Evolutionary conservation across 192 early-diverging fungal species (phyloP).

Genomic region (Backusella tarrabulga): DNA sequence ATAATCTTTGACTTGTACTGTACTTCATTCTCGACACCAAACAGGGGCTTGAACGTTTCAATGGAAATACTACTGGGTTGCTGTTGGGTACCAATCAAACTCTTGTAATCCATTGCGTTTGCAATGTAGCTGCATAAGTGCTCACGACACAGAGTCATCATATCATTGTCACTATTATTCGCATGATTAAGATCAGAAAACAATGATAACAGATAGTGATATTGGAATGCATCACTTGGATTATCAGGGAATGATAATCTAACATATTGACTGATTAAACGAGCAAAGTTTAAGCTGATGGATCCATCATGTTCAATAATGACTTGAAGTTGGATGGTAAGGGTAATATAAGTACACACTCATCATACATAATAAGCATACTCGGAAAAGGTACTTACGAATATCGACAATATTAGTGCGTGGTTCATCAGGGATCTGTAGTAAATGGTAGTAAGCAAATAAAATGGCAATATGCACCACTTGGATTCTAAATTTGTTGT

Average conservation of each 20-base stretch:
- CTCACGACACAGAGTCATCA: conserved; percentile 48
- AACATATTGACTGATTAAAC: conserved; percentile 43
- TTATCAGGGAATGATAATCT: conserved; percentile 22
- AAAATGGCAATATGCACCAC: conserved; percentile 91
- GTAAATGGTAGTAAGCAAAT: conserved; percentile 73
- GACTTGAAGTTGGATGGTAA: not conserved
- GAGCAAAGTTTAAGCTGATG: conserved; percentile 50
- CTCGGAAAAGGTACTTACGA: conserved; percentile 18
- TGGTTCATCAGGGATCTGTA: conserved; percentile 68
- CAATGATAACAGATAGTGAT: conserved; percentile 59
- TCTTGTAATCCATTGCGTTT: conserved; percentile 54
- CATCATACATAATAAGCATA: not conserved
- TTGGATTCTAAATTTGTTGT: conserved; percentile 68
- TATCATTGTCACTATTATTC: conserved; percentile 28
- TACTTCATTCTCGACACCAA: conserved; percentile 54
- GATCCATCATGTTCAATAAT: conserved; percentile 1
- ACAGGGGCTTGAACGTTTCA: conserved; percentile 66
- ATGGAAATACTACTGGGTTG: conserved; percentile 31
- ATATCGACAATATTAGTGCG: conserved; percentile 40
- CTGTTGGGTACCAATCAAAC: conserved; percentile 43
- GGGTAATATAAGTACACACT: not conserved
- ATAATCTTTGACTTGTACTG: conserved; percentile 69
- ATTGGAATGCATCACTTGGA: conserved; percentile 56
- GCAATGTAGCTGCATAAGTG: conserved; percentile 64
- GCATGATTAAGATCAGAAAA: conserved; percentile 39